Conservation (phyloP, 1,284 basidiomycete species). For the Paramarasmius palmivorus region DNA sequence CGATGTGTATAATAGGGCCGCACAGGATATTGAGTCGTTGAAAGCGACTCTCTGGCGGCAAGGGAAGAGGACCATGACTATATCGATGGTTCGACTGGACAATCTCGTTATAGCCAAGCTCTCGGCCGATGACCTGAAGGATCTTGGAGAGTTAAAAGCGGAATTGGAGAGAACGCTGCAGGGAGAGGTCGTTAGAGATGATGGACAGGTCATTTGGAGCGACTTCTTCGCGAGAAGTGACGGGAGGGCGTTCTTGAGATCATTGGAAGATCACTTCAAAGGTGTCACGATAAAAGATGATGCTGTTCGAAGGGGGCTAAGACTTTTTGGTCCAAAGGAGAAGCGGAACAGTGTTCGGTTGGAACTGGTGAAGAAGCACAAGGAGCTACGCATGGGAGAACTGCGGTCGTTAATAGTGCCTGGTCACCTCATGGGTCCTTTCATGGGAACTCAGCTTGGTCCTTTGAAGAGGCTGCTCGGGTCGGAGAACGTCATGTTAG, state of each 20-base stretch:
- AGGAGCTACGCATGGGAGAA: slow-evolving; percentile 38
- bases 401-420: slow-evolving; percentile 45
- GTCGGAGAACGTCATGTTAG: slow-evolving; percentile 37
- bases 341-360: slow-evolving; percentile 39
- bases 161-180: slow-evolving; percentile 59
- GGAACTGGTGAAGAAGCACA: slow-evolving; percentile 47
- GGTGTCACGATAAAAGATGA: slow-evolving; percentile 46
- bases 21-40: slow-evolving; percentile 37
- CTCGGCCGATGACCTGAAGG: slow-evolving; percentile 42
- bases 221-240: slow-evolving; percentile 46
- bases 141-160: slow-evolving; percentile 53
- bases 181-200: slow-evolving; percentile 54
- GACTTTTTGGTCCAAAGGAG: slow-evolving; percentile 48
- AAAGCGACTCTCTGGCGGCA: slow-evolving; percentile 25
- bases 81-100: slow-evolving; percentile 29
- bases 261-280: slow-evolving; percentile 36
- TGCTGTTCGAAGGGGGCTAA: slow-evolving; percentile 40
- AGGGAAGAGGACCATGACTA: slow-evolving; percentile 18
- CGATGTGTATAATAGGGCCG: slow-evolving; percentile 35
- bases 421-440: slow-evolving; percentile 41
- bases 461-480: slow-evolving; percentile 35
- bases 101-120: slow-evolving; percentile 40
- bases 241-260: slow-evolving; percentile 45
- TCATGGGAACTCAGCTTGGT: slow-evolving; percentile 41
- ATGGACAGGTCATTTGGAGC: slow-evolving; percentile 61